Base-by-base conservation (phyloP, 2,329 filamentous ascomycete genomes). In the Penicillium palitans region DNA sequence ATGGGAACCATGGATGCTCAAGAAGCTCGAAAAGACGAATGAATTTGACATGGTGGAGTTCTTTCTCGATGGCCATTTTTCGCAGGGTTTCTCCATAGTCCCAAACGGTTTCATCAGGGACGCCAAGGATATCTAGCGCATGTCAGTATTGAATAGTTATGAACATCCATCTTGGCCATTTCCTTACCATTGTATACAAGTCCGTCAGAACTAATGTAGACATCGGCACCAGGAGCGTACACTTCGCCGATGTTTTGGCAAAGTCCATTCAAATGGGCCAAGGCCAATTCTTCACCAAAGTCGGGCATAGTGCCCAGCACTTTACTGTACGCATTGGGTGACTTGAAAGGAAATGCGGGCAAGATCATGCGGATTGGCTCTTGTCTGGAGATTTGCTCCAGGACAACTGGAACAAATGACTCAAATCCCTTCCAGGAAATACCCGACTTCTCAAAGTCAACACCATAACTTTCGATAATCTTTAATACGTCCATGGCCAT, bases 121-220 rank as follows among this genome's bases (percentile, higher is more conserved):
- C 73, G 4, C 74, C 73, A 2, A 80, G 64, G 0, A 80, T 66
- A 61, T 79, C 78, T 70, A 9, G 2, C 3, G 2, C 2, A 33
- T 9, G 12, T 41, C 24, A 54, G 40, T 49, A 40, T 29, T 10
- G 9, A n/a, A 3, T 27, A 7, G 0, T 29, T n/a, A 1, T 19
- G 4, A 13, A 8, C 0, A 19, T 9, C 3, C 0, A 2, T 17
- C 1, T 12, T 6, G n/a, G 6, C 1, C 4, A 3, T 33, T 6
- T 24, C 39, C 50, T 37, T 56, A 70, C 69, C 68, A 57, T 75
- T 76, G 54, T 73, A 80, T 2, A 79, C 73, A 2, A 79, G 68
- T 0, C 78, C 78, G 55, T 80, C 78, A 0, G 78, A 78, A 33
- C 72, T 73, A 40, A 80, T 78, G 54, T 74, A 69, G 2, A 79